Conservation (phyloP, 495 filamentous ascomycete genomes). For the Xylaria curta region DNA sequence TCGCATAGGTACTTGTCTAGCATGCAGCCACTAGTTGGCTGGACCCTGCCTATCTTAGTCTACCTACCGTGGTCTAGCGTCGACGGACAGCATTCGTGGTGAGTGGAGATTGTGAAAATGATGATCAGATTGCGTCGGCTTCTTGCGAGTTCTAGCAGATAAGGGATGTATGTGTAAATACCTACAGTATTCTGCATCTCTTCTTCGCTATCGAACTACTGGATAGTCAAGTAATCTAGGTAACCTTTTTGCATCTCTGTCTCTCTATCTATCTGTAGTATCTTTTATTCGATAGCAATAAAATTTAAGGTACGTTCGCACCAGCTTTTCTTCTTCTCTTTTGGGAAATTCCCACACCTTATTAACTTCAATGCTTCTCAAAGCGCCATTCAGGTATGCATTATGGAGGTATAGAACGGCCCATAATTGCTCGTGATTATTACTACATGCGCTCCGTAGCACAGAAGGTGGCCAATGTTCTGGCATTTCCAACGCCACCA, state of each 20-base stretch:
- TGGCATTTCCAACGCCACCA: slow-evolving; percentile 3
- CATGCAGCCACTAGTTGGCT: slow-evolving; percentile 12
- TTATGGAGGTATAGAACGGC: background rate
- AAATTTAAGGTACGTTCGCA: background rate
- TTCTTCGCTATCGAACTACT: background rate
- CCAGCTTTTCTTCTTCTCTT: background rate
- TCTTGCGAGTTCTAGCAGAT: background rate
- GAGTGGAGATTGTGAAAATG: slow-evolving; percentile 3
- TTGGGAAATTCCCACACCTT: background rate
- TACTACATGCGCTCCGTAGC: slow-evolving; percentile 10
- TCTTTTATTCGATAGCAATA: background rate
- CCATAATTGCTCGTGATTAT: slow-evolving; percentile 24
- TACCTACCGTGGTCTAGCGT: background rate
- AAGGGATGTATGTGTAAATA: background rate
- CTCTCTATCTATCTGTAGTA: no score
- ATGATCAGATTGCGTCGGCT: slow-evolving; percentile 11
- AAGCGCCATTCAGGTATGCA: background rate
- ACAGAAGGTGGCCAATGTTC: background rate
- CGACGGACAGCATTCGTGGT: slow-evolving; percentile 1
- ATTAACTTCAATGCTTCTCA: background rate
- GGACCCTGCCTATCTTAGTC: slow-evolving; percentile 12
- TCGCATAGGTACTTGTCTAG: background rate
- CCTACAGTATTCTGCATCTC: background rate
- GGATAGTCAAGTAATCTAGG: background rate
- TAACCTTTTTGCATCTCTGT: background rate